phyloP scores from a whole-genome alignment of 139 green algal genomes.

The Picochlorum sp. region DNA sequence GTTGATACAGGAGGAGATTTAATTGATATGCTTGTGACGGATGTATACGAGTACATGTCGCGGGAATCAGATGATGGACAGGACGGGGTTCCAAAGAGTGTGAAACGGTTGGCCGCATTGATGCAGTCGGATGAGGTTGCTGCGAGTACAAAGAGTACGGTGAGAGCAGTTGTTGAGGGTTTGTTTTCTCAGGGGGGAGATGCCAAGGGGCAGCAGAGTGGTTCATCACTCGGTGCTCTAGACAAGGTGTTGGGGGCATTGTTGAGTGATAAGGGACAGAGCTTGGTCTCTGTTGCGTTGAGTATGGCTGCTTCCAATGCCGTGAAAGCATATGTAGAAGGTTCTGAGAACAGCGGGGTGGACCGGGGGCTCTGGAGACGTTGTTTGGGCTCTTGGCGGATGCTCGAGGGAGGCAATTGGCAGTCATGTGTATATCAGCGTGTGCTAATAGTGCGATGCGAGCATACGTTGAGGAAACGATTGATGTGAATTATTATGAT shows the following conservation, averaged over 20 bases:
- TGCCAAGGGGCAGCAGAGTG: neutral
- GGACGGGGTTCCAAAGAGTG: conserved; percentile 25
- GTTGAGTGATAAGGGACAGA: conserved; percentile 26
- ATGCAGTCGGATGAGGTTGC: conserved; percentile 32
- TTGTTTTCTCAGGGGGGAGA: conserved; percentile 1
- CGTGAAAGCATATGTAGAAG: conserved; percentile 15
- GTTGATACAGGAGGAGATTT: conserved; percentile 30
- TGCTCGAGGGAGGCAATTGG: conserved; percentile 14
- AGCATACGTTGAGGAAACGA: conserved; percentile 23
- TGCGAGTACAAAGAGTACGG: conserved; percentile 7
- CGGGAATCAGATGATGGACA: conserved; percentile 20
- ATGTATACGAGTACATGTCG: conserved; percentile 30
- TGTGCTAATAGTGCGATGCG: conserved; percentile 21
- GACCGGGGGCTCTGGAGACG: conserved; percentile 6
- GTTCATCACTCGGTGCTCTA: neutral
- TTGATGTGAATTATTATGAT: conserved; percentile 36
- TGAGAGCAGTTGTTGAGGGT: conserved; percentile 8
- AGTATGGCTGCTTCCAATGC: conserved; percentile 30
- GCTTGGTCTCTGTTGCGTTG: conserved; percentile 36
- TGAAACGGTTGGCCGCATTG: conserved; percentile 32
- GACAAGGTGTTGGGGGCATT: conserved; percentile 31
- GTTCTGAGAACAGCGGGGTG: neutral
- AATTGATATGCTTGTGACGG: conserved; percentile 9
- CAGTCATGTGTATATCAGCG: conserved; percentile 9
- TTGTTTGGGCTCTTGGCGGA: conserved; percentile 17